Percentiles rank a stretch among this genome's conserved stretches.
Evolutionary conservation across 441 rosid species (phyloP).

Genomic region (Adansonia rubrostipa): DNA sequence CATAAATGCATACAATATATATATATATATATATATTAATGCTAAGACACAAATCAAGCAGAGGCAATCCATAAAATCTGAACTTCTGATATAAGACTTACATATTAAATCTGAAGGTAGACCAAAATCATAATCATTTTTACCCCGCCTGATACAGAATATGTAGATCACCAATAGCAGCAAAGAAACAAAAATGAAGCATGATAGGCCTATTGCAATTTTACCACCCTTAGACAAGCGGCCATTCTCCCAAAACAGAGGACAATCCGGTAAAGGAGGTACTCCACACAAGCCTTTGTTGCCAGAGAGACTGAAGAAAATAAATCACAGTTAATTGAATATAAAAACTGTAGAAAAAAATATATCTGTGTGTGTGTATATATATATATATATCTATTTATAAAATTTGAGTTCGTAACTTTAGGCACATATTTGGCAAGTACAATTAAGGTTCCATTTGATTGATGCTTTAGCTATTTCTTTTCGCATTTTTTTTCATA

Average conservation of each 20-base stretch:
- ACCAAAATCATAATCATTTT: constrained; percentile 90
- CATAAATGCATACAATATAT: neutral
- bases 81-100: constrained; percentile 48
- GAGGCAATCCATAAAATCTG: constrained; percentile 3
- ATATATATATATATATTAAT: constrained; percentile 9
- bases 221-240: constrained; percentile 81
- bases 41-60: neutral
- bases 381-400: neutral
- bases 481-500: neutral
- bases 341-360: neutral
- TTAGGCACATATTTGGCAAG: neutral
- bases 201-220: constrained; percentile 69
- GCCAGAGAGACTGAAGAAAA: constrained; percentile 74
- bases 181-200: constrained; percentile 48
- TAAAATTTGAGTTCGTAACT: neutral
- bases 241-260: constrained; percentile 83
- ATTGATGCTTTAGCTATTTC: neutral
- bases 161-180: constrained; percentile 54
- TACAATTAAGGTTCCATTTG: neutral
- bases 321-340: neutral
- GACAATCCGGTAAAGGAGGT: constrained; percentile 74
- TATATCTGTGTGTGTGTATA: too few species aligned
- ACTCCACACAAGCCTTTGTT: constrained; percentile 94
- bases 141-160: constrained; percentile 69
- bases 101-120: constrained; percentile 85